Evolutionary conservation across 2,329 filamentous ascomycete species (phyloP), one percentile per base, ranked within the genome.

Genomic region (Trichoderma atroviride): DNA sequence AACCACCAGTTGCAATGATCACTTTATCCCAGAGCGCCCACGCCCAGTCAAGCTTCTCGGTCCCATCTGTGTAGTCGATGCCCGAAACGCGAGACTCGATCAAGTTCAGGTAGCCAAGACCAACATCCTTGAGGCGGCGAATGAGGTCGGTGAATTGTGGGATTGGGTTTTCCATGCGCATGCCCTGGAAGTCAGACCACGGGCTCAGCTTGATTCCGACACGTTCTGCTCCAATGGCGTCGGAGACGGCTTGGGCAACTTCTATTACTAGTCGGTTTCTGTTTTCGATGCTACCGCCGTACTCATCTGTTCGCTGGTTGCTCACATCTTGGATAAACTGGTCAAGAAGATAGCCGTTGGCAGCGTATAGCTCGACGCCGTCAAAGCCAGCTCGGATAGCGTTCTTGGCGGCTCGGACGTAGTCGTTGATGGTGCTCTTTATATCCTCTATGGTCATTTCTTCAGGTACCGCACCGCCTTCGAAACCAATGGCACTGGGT

Each of bases 371-470:
- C 52, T 72, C 68, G 31, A 72, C 43, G 0, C 65, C 68, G 31
- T 72, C 71, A 16, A 71, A 70, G 0, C 91, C 91, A 3, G 86
- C 87, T 0, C 84, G 81, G 1, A 92, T 77, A 0, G 90, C 85
- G n/a, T 86, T 81, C 72, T 83, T 82, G 0, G 83, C 79, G 0
- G 85, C 83, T 0, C 81, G 83, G 1, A 83, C 85, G 79, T 85
- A 92, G 0, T 86, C 86, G 1, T 78, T 76, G 75, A 91, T 90
- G 69, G 90, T 82, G 3, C 83, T 78, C 67, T 87, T 81, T 69
- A 93, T 93, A 24, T 92, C 89, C 0, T 84, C 79, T 22, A 85
- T 79, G 0, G 86, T 89, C 85, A 93, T 86, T 16, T 84, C 88
- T 66, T 85, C 86, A 2, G 90, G 90, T 3, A 71, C 29, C 43